A percentile compares a stretch with the other conserved stretches of the same genome.
Conservation (phyloP, 495 filamentous ascomycete genomes). For the Trichoderma parareesei region DNA sequence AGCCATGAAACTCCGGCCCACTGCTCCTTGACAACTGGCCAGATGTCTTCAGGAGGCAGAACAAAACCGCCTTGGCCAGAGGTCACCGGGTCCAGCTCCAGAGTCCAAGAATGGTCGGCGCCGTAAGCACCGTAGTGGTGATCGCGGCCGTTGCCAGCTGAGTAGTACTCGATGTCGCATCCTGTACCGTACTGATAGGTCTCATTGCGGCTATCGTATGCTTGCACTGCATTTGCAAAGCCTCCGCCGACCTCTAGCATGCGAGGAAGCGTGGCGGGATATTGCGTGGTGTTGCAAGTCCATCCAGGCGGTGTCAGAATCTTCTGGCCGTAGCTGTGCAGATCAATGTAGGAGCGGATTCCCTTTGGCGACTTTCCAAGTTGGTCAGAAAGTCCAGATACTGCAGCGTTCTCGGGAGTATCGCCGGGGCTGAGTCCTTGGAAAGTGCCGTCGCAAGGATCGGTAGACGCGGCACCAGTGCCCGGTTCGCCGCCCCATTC, state of each 20-base stretch:
- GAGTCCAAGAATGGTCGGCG: constrained; percentile 47
- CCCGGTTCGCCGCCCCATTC: constrained; percentile 34
- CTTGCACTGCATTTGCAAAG: constrained; percentile 1
- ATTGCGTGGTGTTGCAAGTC: constrained; percentile 34
- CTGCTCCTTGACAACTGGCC: background rate
- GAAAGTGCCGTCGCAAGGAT: constrained; percentile 47
- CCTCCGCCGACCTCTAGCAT: background rate
- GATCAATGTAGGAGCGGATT: constrained; percentile 53
- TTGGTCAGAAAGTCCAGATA: constrained; percentile 26
- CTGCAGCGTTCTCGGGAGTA: constrained; percentile 26
- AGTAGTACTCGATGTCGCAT: constrained; percentile 50
- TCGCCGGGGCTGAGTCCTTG: constrained; percentile 34
- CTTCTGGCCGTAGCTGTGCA: constrained; percentile 50
- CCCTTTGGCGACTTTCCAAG: constrained; percentile 32
- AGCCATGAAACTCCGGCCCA: background rate
- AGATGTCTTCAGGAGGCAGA: constrained; percentile 33
- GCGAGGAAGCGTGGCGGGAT: constrained; percentile 35
- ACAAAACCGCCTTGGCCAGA: constrained; percentile 43
- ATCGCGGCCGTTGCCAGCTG: constrained; percentile 46
- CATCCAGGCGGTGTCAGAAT: constrained; percentile 30
- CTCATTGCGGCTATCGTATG: background rate
- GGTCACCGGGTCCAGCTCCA: constrained; percentile 39
- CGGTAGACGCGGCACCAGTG: constrained; percentile 40
- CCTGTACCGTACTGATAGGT: constrained; percentile 38
- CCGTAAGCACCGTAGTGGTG: constrained; percentile 44